A percentile compares a stretch with the other conserved stretches of the same genome.
Evolutionary conservation across 2,329 filamentous ascomycete species (phyloP).

Genomic region (Xylaria sp.): DNA sequence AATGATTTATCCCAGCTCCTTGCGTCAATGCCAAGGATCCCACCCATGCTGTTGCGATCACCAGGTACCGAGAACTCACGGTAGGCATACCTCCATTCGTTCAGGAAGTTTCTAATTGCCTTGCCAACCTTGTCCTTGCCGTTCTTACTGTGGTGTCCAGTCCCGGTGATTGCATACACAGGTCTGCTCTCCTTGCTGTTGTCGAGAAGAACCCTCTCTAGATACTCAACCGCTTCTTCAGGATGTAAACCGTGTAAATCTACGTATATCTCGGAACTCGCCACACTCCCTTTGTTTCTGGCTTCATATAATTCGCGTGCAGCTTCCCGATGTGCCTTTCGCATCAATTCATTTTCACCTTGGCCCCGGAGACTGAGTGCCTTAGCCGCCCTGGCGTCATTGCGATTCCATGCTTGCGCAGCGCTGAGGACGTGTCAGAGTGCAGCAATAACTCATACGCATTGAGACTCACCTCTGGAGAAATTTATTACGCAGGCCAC

Average conservation of each 20-base stretch:
- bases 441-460: neutral
- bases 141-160: conserved; percentile 97
- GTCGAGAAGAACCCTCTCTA: conserved; percentile 87
- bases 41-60: conserved; percentile 85
- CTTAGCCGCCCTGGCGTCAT: conserved; percentile 95
- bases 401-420: conserved; percentile 98
- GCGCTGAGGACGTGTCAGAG: conserved; percentile 66
- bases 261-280: conserved; percentile 82
- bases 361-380: conserved; percentile 93
- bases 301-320: conserved; percentile 93
- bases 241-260: conserved; percentile 98
- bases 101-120: conserved; percentile 88
- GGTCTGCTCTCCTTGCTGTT: conserved; percentile 79
- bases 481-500: conserved; percentile 95
- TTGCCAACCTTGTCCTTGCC: conserved; percentile 99
- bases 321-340: conserved; percentile 94
- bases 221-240: conserved; percentile 94
- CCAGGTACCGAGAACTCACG: conserved; percentile 96
- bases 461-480: conserved; percentile 77
- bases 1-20: conserved; percentile 74
- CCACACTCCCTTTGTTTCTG: conserved; percentile 77
- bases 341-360: conserved; percentile 97
- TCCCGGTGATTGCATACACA: conserved; percentile 95
- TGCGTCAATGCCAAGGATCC: conserved; percentile 76
- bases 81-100: conserved; percentile 95